Percentiles rank a stretch among this genome's conserved stretches.
phyloP scores from a whole-genome alignment of 306 rosid genomes.

The Comarum palustre region DNA sequence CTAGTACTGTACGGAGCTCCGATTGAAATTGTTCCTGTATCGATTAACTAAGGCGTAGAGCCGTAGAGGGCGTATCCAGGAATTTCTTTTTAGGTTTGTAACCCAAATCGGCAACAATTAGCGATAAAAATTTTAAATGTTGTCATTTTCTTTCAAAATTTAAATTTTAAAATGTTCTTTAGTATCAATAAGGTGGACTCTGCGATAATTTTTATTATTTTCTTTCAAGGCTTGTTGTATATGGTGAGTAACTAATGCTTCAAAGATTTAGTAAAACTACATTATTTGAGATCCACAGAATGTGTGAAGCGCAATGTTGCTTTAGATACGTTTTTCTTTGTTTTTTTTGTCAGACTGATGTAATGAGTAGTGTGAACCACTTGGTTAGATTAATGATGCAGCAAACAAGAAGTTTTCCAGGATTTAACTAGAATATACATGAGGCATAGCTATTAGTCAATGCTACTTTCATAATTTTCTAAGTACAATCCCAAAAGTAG shows the following conservation, averaged over 20 bases:
- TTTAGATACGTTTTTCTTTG: neutral
- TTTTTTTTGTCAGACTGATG: neutral
- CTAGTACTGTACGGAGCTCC: conserved; percentile 19
- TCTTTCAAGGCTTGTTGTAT: too few relatives aligned
- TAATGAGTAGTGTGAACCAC: neutral
- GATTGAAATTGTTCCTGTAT: conserved; percentile 37
- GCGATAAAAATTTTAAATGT: too few relatives aligned
- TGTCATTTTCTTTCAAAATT: too few relatives aligned
- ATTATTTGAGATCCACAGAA: neutral
- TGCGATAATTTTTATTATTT: too few relatives aligned
- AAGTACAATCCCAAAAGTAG: conserved; percentile 58
- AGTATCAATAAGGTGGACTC: too few relatives aligned
- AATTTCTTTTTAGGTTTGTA: too few relatives aligned
- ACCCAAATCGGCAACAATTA: too few relatives aligned
- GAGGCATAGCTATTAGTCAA: neutral
- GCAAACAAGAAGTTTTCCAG: neutral
- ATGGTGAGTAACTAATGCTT: too few relatives aligned
- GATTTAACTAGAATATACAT: neutral
- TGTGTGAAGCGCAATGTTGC: neutral
- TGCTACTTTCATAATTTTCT: conserved; percentile 32
- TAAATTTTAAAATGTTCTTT: too few relatives aligned
- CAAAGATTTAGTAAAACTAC: neutral
- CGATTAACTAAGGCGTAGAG: too few relatives aligned
- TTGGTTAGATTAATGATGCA: neutral
- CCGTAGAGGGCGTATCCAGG: too few relatives aligned